Evolutionary conservation across 257 asterid genomes (phyloP), one percentile per base, ranked within the genome.

Genomic region (Solanum corneliomulleri): DNA sequence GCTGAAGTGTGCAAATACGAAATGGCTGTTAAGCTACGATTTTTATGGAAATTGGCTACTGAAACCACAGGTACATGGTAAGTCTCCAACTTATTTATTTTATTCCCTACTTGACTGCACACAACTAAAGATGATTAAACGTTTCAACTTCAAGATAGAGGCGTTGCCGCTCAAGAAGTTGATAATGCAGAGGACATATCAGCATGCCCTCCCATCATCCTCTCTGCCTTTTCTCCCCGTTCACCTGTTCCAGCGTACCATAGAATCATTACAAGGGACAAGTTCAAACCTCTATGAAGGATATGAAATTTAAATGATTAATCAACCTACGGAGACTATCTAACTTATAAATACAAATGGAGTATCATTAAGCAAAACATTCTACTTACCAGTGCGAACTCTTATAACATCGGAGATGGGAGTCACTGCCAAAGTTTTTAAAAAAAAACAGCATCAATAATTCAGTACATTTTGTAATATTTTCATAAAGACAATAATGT

Each of bases 151-250:
- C 44, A 44, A 78, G 41, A 23, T 45, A 78, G 41, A 72, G 66
- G 41, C 14, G 31, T 69, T 69, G 76, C 76, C 49, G 84, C 74
- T 42, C 78, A 74, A 56, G 64, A 76, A 41, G 82, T 86, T 29
- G 88, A 31, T 56, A 49, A 37, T 14, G 52, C n/a, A 64, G 96
- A 69, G 86, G 71, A 86, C 95, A 96, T 93, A 80, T 96, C 99
- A 35, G 95, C 86, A 37, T 94, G 90, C 70, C 98, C 99, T 16
- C 98, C 99, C 86, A 85, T 86, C 98, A 96, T 96, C 93, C 98
- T 95, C 92, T 95, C 98, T 9, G 94, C 99, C 88, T 86, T 86
- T 85, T 91, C 96, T 87, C 98, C 99, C 39, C 99, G 93, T 91
- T 96, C 98, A 29, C 99, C 99, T 96, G 92, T 64, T 85, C 86